Percentiles rank a stretch among this genome's conserved stretches.
Evolutionary conservation across 768 basidiomycete species (phyloP).

Genomic region (Lactarius indigo): DNA sequence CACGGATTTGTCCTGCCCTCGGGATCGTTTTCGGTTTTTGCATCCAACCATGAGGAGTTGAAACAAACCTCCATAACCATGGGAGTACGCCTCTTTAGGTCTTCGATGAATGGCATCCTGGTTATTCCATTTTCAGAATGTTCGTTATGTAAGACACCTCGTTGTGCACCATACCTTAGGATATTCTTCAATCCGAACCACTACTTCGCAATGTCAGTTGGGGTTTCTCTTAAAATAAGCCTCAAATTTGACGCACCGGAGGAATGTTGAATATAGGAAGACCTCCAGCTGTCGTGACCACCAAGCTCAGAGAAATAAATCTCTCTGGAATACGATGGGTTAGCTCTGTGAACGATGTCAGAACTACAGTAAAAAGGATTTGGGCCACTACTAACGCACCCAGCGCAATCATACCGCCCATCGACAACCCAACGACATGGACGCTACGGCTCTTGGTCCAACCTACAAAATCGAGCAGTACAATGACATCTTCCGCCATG

Average conservation of each 20-base stretch:
- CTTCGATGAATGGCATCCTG: too few relatives aligned
- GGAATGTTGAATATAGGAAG: slow-evolving; percentile 55
- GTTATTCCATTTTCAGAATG: too few relatives aligned
- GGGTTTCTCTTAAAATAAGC: not conserved
- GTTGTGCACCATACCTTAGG: slow-evolving; percentile 3
- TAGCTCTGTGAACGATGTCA: slow-evolving; percentile 47
- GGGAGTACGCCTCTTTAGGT: too few relatives aligned
- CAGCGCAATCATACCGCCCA: slow-evolving; percentile 86
- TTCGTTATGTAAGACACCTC: too few relatives aligned
- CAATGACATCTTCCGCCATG: slow-evolving; percentile 75
- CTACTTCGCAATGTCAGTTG: slow-evolving; percentile 7
- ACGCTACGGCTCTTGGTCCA: slow-evolving; percentile 64
- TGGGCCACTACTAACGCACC: slow-evolving; percentile 39
- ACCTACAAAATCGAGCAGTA: slow-evolving; percentile 63
- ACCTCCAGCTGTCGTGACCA: slow-evolving; percentile 70
- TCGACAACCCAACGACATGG: slow-evolving; percentile 69
- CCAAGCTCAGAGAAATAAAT: slow-evolving; percentile 60
- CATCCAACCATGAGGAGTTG: too few relatives aligned
- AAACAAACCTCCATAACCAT: too few relatives aligned
- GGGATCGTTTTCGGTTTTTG: too few relatives aligned
- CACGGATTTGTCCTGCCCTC: too few relatives aligned
- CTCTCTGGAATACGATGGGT: slow-evolving; percentile 62
- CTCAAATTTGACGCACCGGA: slow-evolving; percentile 42
- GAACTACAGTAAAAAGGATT: not conserved
- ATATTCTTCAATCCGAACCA: slow-evolving; percentile 25